Base-by-base conservation (phyloP, 768 basidiomycete genomes). In the Boletus vermiculosoides region DNA sequence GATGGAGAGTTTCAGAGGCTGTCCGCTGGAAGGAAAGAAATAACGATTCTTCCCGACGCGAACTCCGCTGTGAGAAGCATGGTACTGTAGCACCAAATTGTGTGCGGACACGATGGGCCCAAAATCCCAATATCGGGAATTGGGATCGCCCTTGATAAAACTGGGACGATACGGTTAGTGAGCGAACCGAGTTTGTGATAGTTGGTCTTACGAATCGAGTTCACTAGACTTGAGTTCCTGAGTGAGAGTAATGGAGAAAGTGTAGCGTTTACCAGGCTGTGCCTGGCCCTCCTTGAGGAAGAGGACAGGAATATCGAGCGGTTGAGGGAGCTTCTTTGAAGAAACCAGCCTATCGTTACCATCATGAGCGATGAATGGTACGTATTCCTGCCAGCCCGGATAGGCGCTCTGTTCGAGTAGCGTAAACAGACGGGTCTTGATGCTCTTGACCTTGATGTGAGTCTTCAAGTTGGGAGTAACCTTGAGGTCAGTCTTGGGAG, bases 1-100 rank as follows among this genome's bases (percentile, higher is more conserved):
- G 4, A 63, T 63, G 0, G 74, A 73, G 13, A 82, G 66, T 0
- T 59, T 61, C 41, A 62, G 39, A 18, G 61, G 52, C 2, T 63
- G 53, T 2, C 59, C 60, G 6, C 56, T 52, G 8, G 78, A 66
- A 40, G 71, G 74, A 60, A 80, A 83, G 73, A 83, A 83, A 63
- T 77, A 81, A 12, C 79, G 74, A 59, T 83, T 81, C 53, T 74
- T 70, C 10, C 82, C 78, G 4, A 83, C 79, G 57, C 77, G 76
- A 50, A 78, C 71, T 4, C 82, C 82, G 11, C 67, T 71, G 40
- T 70, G 73, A 30, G 72, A 70, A 7, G 81, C 77, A 50, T 78
- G 69, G 22, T 77, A 67, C 33, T 78, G 73, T 5, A 83, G 62
- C 16, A 83, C 71, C 45, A 83, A 58, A 57, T 83, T 83, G 45